These are phyloP conservation scores for Colletotrichum musae DNA, from an alignment of 2,329 filamentous ascomycete genomes.

Conservation along the genomic window DNA sequence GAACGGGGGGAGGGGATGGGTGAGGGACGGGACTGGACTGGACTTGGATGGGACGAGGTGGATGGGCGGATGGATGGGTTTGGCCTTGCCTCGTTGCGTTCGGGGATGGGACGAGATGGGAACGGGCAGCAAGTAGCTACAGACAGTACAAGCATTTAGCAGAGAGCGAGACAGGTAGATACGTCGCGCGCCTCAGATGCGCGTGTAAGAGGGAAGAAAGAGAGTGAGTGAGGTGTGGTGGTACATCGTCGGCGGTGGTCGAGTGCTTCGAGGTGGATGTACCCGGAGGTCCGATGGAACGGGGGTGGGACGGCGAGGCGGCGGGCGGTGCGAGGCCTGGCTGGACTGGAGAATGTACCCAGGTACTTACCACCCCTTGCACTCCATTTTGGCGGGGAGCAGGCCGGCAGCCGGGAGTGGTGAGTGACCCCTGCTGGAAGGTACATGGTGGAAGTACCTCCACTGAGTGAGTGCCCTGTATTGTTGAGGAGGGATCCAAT, in stretches of 20 bases:
- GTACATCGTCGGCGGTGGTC: slow-evolving; percentile 17
- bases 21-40: background rate
- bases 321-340: background rate
- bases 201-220: background rate
- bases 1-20: slow-evolving; percentile 22
- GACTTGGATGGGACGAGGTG: slow-evolving; percentile 25
- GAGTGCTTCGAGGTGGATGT: slow-evolving; percentile 23
- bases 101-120: slow-evolving; percentile 34
- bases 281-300: slow-evolving; percentile 37
- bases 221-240: too few relatives aligned
- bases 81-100: slow-evolving; percentile 16
- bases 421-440: slow-evolving; percentile 1
- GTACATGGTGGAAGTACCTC: slow-evolving; percentile 10
- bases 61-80: background rate
- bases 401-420: slow-evolving; percentile 34
- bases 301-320: background rate
- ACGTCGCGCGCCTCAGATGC: background rate
- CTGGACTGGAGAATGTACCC: background rate
- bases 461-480: slow-evolving; percentile 7
- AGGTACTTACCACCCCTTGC: too few relatives aligned
- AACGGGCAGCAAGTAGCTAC: slow-evolving; percentile 15
- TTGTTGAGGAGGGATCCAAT: slow-evolving; percentile 41
- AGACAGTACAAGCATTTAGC: background rate
- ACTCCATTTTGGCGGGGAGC: slow-evolving; percentile 16
- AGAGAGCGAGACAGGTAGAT: background rate